Evolutionary conservation across 2,329 filamentous ascomycete genomes (phyloP).

Genomic region (Claviceps purpurea): DNA sequence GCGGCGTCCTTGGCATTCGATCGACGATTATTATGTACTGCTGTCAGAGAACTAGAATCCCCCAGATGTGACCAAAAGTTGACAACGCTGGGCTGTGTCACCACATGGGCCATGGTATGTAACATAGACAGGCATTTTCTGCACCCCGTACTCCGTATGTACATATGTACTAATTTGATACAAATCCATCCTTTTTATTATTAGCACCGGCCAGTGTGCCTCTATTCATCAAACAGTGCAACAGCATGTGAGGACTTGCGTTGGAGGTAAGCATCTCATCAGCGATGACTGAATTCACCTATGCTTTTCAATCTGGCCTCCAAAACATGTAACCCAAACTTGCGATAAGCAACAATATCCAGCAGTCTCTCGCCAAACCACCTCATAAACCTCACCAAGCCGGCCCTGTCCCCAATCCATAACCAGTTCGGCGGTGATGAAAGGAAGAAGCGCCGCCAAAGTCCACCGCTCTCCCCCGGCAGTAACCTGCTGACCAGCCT

Average conservation of each 20-base stretch:
- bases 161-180: no score
- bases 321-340: neutral
- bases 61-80: no score
- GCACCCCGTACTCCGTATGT: no score
- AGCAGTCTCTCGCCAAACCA: neutral
- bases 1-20: no score
- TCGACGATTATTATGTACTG: no score
- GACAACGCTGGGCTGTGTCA: no score
- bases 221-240: neutral
- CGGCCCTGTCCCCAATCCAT: neutral
- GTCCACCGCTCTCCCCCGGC: neutral
- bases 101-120: no score
- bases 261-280: no score
- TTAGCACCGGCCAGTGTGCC: no score
- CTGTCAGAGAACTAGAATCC: no score
- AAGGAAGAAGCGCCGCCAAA: neutral
- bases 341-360: neutral
- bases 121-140: no score
- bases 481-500: neutral
- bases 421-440: neutral
- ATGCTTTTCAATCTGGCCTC: neutral
- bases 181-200: no score
- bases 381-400: neutral
- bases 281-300: neutral
- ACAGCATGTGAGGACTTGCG: neutral